Evolutionary conservation across 768 basidiomycete genomes (phyloP).

Genomic region (Kwoniella newhampshirensis): DNA sequence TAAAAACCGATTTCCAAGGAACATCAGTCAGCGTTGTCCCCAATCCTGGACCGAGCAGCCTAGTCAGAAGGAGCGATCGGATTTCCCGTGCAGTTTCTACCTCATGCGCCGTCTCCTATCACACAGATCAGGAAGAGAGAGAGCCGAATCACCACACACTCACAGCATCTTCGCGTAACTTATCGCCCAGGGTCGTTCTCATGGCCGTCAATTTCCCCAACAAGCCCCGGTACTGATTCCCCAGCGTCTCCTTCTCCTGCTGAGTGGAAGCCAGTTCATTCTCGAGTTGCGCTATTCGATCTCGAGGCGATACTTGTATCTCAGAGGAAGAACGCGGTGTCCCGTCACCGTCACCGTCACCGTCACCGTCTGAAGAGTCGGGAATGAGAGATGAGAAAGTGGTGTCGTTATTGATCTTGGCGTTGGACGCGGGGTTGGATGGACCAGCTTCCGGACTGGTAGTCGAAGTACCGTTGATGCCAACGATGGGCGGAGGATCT

Average conservation of each 20-base stretch:
- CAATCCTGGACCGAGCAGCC: no score
- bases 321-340: no score
- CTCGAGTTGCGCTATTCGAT: conserved; percentile 59
- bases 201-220: conserved; percentile 87
- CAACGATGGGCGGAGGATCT: neutral
- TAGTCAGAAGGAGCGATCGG: no score
- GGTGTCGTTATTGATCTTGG: neutral
- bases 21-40: neutral
- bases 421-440: neutral
- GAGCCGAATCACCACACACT: no score
- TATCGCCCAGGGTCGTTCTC: conserved; percentile 89
- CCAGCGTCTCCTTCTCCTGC: conserved; percentile 85
- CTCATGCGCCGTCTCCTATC: no score
- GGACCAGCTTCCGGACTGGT: neutral
- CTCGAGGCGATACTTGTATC: conserved; percentile 3
- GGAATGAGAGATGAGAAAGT: neutral
- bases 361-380: neutral
- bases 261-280: conserved; percentile 71
- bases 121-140: no score
- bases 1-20: conserved; percentile 55
- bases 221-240: conserved; percentile 78
- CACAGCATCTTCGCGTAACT: conserved; percentile 94
- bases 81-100: no score
- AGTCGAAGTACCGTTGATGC: neutral
- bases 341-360: neutral